Conservation (phyloP, 2,329 filamentous ascomycete species). For the Exophiala mesophila region DNA sequence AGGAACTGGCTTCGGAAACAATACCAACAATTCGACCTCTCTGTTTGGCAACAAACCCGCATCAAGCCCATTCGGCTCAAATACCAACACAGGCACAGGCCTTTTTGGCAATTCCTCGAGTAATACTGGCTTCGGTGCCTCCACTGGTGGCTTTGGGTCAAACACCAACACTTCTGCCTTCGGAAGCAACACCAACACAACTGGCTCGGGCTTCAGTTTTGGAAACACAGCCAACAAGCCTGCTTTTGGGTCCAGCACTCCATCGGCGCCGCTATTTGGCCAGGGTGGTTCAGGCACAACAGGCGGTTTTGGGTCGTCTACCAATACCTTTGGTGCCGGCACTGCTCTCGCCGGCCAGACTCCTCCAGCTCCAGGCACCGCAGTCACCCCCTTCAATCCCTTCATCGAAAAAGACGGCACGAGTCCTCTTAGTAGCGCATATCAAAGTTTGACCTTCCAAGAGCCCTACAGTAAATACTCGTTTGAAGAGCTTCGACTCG, state of each 20-base stretch:
- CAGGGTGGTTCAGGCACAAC: slow-evolving; percentile 25
- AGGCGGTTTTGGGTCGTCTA: slow-evolving; percentile 31
- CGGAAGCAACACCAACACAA: slow-evolving; percentile 28
- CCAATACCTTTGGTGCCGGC: slow-evolving; percentile 32
- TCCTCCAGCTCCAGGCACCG: slow-evolving; percentile 42
- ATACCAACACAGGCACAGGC: slow-evolving; percentile 22
- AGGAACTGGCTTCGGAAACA: slow-evolving; percentile 19
- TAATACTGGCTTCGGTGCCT: slow-evolving; percentile 18
- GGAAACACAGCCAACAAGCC: slow-evolving; percentile 41
- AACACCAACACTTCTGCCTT: slow-evolving; percentile 22
- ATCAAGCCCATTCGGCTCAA: slow-evolving; percentile 23
- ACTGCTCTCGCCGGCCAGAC: slow-evolving; percentile 39
- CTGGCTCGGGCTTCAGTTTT: slow-evolving; percentile 37
- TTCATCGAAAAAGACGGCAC: slow-evolving; percentile 43
- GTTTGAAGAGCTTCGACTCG: slow-evolving; percentile 74
- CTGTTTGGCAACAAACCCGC: slow-evolving; percentile 25
- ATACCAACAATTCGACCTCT: slow-evolving; percentile 15
- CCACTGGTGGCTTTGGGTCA: slow-evolving; percentile 21
- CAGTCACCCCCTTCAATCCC: slow-evolving; percentile 41
- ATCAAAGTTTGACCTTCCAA: slow-evolving; percentile 47
- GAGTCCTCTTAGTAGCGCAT: slow-evolving; percentile 38
- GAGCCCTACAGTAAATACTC: slow-evolving; percentile 70
- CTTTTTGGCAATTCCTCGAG: slow-evolving; percentile 23
- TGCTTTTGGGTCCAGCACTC: slow-evolving; percentile 42
- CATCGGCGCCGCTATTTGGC: slow-evolving; percentile 23